phyloP scores from a whole-genome alignment of 176 grass and related monocot species.

The bread wheat (Triticum aestivum) region DNA sequence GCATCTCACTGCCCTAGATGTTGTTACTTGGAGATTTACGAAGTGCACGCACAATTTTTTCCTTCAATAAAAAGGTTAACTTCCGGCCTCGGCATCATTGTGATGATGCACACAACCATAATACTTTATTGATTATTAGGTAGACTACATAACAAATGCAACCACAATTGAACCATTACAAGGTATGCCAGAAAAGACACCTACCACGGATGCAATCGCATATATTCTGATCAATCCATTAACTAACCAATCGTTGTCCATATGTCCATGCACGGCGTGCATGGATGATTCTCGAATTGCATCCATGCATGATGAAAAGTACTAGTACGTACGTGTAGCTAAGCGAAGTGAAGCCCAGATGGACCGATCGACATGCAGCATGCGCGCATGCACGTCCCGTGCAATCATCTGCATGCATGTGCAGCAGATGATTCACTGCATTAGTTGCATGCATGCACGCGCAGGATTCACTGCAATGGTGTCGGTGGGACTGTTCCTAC shows the following conservation, averaged over 20 bases:
- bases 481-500: not conserved
- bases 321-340: not conserved
- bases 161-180: too few relatives aligned
- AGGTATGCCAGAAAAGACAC: too few relatives aligned
- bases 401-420: not conserved
- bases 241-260: not conserved
- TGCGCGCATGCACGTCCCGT: not conserved
- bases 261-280: not conserved
- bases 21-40: too few relatives aligned
- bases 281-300: too few relatives aligned
- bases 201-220: not conserved
- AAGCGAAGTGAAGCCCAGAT: not conserved
- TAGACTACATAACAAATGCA: too few relatives aligned
- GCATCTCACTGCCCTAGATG: not conserved
- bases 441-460: not conserved
- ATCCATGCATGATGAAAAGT: too few relatives aligned
- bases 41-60: too few relatives aligned
- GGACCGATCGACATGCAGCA: not conserved
- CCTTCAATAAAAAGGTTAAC: too few relatives aligned
- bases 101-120: too few relatives aligned
- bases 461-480: not conserved
- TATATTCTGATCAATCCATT: not conserved
- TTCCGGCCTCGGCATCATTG: too few relatives aligned
- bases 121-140: too few relatives aligned
- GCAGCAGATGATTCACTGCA: conserved; percentile 12